These are phyloP conservation scores for Trametes punicea DNA, from an alignment of 768 basidiomycete species.

Conservation along the genomic window DNA sequence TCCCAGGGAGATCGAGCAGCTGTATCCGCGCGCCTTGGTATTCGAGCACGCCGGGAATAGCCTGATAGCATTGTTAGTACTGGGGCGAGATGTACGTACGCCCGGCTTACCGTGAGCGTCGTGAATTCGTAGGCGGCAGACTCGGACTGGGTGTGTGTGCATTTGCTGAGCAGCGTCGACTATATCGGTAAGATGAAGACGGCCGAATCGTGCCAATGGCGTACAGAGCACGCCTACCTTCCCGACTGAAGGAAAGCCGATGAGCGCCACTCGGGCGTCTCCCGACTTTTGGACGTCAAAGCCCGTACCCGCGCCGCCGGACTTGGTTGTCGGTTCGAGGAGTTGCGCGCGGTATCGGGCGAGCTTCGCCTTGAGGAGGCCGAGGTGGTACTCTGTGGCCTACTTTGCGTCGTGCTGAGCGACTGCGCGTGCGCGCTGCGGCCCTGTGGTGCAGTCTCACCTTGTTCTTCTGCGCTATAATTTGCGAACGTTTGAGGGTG, in stretches of 20 bases:
- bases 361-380: constrained; percentile 90
- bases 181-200: constrained; percentile 28
- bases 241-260: constrained; percentile 96
- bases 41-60: constrained; percentile 96
- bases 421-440: neutral
- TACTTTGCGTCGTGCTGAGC: constrained; percentile 30
- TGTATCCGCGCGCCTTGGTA: constrained; percentile 94
- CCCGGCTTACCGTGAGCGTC: constrained; percentile 67
- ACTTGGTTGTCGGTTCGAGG: constrained; percentile 87
- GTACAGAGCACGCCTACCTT: constrained; percentile 44
- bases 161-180: constrained; percentile 90
- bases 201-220: neutral
- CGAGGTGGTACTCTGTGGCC: constrained; percentile 94
- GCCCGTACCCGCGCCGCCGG: constrained; percentile 73
- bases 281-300: constrained; percentile 88
- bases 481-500: neutral
- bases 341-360: constrained; percentile 94
- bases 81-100: neutral
- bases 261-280: constrained; percentile 87
- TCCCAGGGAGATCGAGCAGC: constrained; percentile 92
- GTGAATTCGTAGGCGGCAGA: constrained; percentile 96
- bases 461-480: constrained; percentile 91
- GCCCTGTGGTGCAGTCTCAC: constrained; percentile 35
- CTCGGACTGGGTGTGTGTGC: constrained; percentile 86
- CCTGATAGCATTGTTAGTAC: constrained; percentile 39